Conservation (phyloP, 164 flowering plant species). For the Chimonanthus salicifolius region DNA sequence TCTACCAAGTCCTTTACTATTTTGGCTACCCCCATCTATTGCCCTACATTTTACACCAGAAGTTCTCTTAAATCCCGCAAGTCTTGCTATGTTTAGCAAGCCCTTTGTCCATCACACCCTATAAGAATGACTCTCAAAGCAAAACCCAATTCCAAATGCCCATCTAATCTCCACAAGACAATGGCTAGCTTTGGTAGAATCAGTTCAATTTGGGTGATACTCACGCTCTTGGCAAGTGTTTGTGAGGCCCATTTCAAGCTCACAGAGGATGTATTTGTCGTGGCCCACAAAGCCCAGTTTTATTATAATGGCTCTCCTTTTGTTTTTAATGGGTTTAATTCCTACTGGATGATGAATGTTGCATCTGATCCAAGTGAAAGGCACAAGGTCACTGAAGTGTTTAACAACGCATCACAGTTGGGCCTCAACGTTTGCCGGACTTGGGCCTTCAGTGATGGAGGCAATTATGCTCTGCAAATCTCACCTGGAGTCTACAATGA, state of each 20-base stretch:
- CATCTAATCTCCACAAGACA: not conserved
- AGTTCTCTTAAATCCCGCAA: constrained; percentile 10
- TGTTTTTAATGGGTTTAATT: constrained; percentile 29
- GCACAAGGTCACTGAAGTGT: constrained; percentile 19
- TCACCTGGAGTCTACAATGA: constrained; percentile 31
- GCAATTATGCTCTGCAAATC: constrained; percentile 19
- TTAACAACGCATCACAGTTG: constrained; percentile 17
- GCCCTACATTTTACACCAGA: not conserved
- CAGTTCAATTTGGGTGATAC: not conserved
- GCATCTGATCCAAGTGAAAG: constrained; percentile 26
- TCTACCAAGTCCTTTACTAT: not conserved
- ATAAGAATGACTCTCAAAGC: not conserved
- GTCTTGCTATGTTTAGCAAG: not conserved
- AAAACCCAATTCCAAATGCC: not conserved
- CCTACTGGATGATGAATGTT: constrained; percentile 34
- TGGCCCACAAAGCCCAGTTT: constrained; percentile 13
- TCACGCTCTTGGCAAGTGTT: not conserved
- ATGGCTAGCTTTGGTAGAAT: constrained; percentile 7
- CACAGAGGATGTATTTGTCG: constrained; percentile 12
- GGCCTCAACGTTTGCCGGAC: constrained; percentile 27
- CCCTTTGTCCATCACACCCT: not conserved
- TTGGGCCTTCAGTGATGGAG: constrained; percentile 34
- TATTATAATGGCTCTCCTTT: constrained; percentile 23
- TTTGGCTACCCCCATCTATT: constrained; percentile 7
- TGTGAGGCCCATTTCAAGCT: constrained; percentile 8